These are phyloP conservation scores for Hypoxylon sp. DNA, from an alignment of 2,329 filamentous ascomycete genomes.

Conservation along the genomic window DNA sequence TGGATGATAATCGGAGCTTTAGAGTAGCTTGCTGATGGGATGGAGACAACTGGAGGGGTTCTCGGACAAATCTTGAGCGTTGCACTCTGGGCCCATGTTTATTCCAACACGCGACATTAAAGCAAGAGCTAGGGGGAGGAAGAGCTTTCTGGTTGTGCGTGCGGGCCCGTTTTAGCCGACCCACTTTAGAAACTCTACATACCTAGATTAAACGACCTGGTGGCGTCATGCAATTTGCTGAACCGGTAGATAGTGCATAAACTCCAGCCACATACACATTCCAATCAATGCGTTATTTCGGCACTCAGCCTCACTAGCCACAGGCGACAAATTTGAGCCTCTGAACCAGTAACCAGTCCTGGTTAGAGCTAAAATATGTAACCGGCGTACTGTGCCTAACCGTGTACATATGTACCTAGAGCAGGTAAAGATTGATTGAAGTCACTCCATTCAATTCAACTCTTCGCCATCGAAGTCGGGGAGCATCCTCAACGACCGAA, in stretches of 20 bases:
- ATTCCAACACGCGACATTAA: constrained; percentile 32
- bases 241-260: background rate
- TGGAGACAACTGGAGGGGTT: constrained; percentile 6
- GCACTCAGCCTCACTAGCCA: background rate
- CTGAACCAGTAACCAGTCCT: background rate
- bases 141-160: constrained; percentile 19
- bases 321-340: constrained; percentile 6
- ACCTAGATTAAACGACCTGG: background rate
- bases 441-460: constrained; percentile 28
- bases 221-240: background rate
- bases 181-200: constrained; percentile 4
- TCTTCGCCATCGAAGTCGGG: constrained; percentile 9
- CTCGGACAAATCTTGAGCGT: constrained; percentile 14
- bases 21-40: constrained; percentile 9
- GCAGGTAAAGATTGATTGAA: constrained; percentile 2
- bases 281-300: background rate
- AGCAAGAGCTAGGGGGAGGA: background rate
- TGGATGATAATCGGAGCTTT: constrained; percentile 4
- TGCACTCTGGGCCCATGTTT: constrained; percentile 40
- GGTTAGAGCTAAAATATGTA: constrained; percentile 1
- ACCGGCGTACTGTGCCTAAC: no score
- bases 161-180: background rate
- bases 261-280: constrained; percentile 15
- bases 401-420: background rate
- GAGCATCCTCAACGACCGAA: constrained; percentile 1